A percentile compares a stretch with the other conserved stretches of the same genome.
Evolutionary conservation across 164 flowering plant species (phyloP).

Genomic region (Vitis cinerea): DNA sequence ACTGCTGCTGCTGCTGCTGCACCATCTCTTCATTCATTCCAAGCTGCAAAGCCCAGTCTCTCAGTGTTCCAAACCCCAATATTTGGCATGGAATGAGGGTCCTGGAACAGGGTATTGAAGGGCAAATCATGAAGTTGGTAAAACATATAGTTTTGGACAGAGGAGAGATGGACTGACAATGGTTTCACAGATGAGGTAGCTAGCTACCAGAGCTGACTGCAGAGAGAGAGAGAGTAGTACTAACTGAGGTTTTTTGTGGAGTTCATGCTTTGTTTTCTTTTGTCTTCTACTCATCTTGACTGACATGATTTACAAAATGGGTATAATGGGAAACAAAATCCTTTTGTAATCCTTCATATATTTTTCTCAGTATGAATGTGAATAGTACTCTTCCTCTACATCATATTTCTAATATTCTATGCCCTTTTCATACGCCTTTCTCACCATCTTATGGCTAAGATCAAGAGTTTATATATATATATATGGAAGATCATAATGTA

Average conservation of each 20-base stretch:
- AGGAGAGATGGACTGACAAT: neutral
- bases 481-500: too few species aligned
- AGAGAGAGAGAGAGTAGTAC: constrained; percentile 31
- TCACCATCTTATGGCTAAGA: too few species aligned
- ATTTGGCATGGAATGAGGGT: constrained; percentile 63
- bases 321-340: constrained; percentile 25
- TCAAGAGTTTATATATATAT: too few species aligned
- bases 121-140: constrained; percentile 1
- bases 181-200: constrained; percentile 14
- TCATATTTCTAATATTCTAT: too few species aligned
- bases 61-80: constrained; percentile 74
- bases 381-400: neutral
- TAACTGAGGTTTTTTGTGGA: constrained; percentile 32
- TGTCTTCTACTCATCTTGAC: constrained; percentile 17
- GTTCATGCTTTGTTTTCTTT: constrained; percentile 2
- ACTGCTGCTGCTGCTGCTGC: constrained; percentile 6
- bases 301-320: constrained; percentile 33
- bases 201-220: constrained; percentile 29
- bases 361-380: constrained; percentile 2
- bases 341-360: constrained; percentile 19
- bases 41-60: constrained; percentile 47
- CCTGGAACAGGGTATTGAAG: neutral
- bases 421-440: too few species aligned
- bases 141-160: neutral
- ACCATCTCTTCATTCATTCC: constrained; percentile 41